Percentiles rank a stretch among this genome's conserved stretches.
phyloP scores from a whole-genome alignment of 1,284 basidiomycete genomes.

The Pseudozyma thailandica region DNA sequence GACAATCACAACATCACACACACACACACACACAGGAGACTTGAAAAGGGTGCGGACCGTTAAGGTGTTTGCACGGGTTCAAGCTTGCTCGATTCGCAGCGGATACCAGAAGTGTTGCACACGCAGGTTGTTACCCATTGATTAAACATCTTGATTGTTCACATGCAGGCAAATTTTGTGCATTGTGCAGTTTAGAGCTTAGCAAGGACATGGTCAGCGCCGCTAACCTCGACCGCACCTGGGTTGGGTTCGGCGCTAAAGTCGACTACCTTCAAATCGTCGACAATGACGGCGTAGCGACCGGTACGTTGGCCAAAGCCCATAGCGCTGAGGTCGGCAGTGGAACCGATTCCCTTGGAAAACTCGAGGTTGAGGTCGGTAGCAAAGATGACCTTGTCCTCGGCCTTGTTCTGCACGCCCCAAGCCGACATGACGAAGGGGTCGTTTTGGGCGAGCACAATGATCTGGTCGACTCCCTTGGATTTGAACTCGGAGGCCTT shows the following conservation, averaged over 20 bases:
- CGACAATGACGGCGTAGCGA: constrained; percentile 78
- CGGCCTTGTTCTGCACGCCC: constrained; percentile 75
- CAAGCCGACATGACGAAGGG: constrained; percentile 72
- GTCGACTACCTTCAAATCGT: constrained; percentile 73
- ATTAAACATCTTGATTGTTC: background rate
- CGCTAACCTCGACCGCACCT: constrained; percentile 74
- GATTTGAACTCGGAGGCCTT: constrained; percentile 77
- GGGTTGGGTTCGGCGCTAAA: constrained; percentile 53
- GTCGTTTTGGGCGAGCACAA: constrained; percentile 69
- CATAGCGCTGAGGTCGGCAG: constrained; percentile 73
- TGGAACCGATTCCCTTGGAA: constrained; percentile 75
- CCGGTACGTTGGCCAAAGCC: constrained; percentile 77
- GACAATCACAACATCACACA: no score
- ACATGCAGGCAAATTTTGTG: background rate
- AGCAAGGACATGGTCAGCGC: constrained; percentile 76
- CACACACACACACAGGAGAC: no score
- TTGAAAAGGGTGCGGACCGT: no score
- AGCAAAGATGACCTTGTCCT: constrained; percentile 79
- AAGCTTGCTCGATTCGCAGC: no score
- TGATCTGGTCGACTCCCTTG: constrained; percentile 76
- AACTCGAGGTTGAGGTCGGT: constrained; percentile 77
- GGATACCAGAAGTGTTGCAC: no score
- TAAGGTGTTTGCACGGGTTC: no score
- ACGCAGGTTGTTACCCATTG: no score
- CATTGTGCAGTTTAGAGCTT: constrained; percentile 69